Evolutionary conservation across 2,329 filamentous ascomycete genomes (phyloP).

Genomic region (Alternaria arbusti): DNA sequence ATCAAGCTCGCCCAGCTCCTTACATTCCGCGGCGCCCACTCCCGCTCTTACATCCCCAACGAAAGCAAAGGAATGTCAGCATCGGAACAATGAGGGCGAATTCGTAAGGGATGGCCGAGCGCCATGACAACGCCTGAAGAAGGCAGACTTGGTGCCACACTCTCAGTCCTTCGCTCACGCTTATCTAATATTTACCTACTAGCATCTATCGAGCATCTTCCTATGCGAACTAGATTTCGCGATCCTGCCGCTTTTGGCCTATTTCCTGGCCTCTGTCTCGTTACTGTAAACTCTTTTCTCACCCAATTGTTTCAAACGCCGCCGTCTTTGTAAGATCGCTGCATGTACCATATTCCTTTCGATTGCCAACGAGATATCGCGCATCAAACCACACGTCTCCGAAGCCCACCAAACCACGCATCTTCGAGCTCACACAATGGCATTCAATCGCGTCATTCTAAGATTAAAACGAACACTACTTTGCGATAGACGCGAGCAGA

Average conservation of each 20-base stretch:
- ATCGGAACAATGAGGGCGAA: constrained; percentile 25
- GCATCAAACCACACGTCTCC: background rate
- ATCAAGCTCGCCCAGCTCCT: background rate
- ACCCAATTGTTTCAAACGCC: background rate
- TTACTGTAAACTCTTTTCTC: background rate
- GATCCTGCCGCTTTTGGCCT: background rate
- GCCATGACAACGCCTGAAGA: constrained; percentile 27
- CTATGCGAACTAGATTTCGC: background rate
- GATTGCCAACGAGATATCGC: background rate
- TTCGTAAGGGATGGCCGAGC: constrained; percentile 41
- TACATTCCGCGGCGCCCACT: constrained; percentile 6
- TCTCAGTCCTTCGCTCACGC: background rate
- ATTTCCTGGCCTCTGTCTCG: constrained; percentile 1
- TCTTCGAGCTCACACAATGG: background rate
- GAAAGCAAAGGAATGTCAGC: constrained; percentile 34
- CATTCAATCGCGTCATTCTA: background rate
- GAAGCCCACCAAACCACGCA: background rate
- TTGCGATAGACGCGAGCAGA: background rate
- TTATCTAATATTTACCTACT: background rate
- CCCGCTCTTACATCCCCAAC: constrained; percentile 4
- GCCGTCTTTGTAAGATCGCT: background rate
- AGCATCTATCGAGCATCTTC: background rate
- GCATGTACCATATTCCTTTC: background rate
- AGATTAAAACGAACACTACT: background rate
- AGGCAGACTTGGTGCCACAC: constrained; percentile 20